Percentiles rank a stretch among this genome's conserved stretches.
Conservation (phyloP, 345 rosid species). For the Raphanus sativus region DNA sequence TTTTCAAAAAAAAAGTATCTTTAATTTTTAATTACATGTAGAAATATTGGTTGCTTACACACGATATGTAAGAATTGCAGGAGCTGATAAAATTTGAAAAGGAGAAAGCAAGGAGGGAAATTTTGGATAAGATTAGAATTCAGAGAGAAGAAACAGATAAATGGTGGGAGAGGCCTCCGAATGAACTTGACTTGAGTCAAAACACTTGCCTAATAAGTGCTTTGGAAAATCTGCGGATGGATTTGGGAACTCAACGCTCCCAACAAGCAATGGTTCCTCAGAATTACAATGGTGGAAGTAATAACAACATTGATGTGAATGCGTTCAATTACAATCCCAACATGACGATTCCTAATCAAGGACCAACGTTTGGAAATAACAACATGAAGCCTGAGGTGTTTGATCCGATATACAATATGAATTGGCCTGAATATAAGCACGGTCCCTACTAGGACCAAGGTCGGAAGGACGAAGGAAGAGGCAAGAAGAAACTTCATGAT, state of each 20-base stretch:
- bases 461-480: not conserved
- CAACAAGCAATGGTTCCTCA: not conserved
- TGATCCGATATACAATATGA: not conserved
- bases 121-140: constrained; percentile 32
- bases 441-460: not conserved
- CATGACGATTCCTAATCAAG: not conserved
- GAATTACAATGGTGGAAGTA: not conserved
- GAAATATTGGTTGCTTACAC: not conserved
- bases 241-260: constrained; percentile 27
- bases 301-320: not conserved
- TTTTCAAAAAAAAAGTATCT: not conserved
- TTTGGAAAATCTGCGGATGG: constrained; percentile 41
- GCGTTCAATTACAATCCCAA: not conserved
- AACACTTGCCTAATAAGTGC: constrained; percentile 36
- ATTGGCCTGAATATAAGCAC: not conserved
- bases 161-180: constrained; percentile 58
- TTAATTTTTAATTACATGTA: not conserved
- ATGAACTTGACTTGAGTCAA: constrained; percentile 38
- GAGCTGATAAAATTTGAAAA: constrained; percentile 36
- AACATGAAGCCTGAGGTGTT: not conserved
- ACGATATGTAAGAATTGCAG: not conserved
- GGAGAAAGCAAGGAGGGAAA: constrained; percentile 44
- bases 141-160: constrained; percentile 15
- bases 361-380: not conserved
- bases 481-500: not conserved